Evolutionary conservation across 2,329 filamentous ascomycete genomes (phyloP).

Genomic region (Bipolaris victoriae): DNA sequence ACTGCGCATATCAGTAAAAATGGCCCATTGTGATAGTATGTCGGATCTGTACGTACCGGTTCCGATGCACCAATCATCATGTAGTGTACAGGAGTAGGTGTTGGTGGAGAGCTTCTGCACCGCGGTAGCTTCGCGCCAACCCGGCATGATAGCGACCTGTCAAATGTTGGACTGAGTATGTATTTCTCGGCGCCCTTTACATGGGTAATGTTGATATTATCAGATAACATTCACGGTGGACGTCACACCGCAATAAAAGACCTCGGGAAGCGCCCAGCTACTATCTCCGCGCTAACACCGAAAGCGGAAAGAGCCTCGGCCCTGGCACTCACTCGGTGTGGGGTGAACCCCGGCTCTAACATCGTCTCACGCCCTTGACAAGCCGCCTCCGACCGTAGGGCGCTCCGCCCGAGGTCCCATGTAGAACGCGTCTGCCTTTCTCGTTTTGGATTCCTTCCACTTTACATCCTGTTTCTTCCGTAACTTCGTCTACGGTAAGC

Average conservation of each 20-base stretch:
- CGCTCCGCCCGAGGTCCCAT: conserved; percentile 19
- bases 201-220: neutral
- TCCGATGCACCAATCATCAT: conserved; percentile 69
- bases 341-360: conserved; percentile 20
- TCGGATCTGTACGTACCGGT: conserved; percentile 54
- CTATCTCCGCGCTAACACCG: conserved; percentile 17
- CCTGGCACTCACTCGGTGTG: conserved; percentile 15
- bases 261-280: conserved; percentile 26
- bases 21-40: neutral
- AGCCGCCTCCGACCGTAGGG: conserved; percentile 9
- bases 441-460: conserved; percentile 12
- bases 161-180: neutral
- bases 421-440: conserved; percentile 12
- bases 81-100: conserved; percentile 63
- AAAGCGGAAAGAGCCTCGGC: conserved; percentile 32
- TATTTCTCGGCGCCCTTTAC: neutral
- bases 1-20: conserved; percentile 53
- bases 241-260: conserved; percentile 11
- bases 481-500: neutral
- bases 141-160: conserved; percentile 36
- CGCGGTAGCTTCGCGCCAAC: conserved; percentile 57
- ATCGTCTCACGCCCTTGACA: conserved; percentile 20
- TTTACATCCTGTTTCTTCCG: conserved; percentile 11
- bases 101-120: conserved; percentile 60
- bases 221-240: neutral